Base-by-base conservation (phyloP, 2,329 filamentous ascomycete genomes). In the Aschersonia sp. region DNA sequence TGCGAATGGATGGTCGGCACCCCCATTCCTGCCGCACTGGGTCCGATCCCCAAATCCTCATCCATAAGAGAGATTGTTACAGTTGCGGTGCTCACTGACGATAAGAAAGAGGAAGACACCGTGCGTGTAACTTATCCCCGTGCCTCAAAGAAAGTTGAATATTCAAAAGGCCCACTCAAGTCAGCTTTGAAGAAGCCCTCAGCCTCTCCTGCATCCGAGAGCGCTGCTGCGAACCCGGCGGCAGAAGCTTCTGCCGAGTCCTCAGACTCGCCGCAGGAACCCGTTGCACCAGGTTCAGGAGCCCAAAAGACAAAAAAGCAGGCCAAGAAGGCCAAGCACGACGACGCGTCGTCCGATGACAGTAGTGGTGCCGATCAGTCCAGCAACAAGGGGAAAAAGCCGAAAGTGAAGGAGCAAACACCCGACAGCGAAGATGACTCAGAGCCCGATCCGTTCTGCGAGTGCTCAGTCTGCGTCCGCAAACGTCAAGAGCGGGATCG, bases 81-180 rank as follows among this genome's bases (percentile, higher is more conserved):
- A 29, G 55, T 74, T 32, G 63, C 70, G 46, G 56, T 74, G 2
- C 63, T 66, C 10, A 75, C 74, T 9, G 73, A 78, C 51, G 73
- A 77, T 43, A 71, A 74, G 48, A 66, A 65, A n/a, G 67, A 70
- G 5, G 62, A 67, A 30, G 74, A 78, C 47, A 69, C 64, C 3
- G 57, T 77, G 47, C 65, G 59, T 20, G 58, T 78, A 40, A 72
- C 70, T 1, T 73, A 74, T 46, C 73, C 74, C 1, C 68, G 72
- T 47, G 59, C 20, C 20, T 20, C 20, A 20, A 72, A 72, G 53
- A 70, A 67, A 48, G 71, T 74, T n/a, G n/a, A n/a, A n/a, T n/a
- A n/a, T n/a, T n/a, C n/a, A n/a, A n/a, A n/a, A n/a, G n/a, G n/a
- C n/a, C n/a, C n/a, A n/a, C n/a, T n/a, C n/a, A 69, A 66, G 53